These are phyloP conservation scores for Apiospora marii DNA, from an alignment of 2,329 filamentous ascomycete species.

Conservation along the genomic window DNA sequence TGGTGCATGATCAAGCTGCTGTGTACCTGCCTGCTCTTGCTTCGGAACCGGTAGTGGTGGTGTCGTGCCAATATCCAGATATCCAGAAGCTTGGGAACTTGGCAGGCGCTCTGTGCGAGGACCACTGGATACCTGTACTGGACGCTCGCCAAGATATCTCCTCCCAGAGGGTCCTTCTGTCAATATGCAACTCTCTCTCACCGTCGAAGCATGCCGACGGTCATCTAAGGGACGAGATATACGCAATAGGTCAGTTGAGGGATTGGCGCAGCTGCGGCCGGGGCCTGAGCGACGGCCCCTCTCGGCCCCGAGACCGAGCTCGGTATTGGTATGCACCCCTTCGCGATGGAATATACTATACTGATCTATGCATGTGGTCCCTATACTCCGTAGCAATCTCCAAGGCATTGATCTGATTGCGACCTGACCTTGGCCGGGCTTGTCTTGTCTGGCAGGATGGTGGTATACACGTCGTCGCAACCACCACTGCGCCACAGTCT, in stretches of 20 bases:
- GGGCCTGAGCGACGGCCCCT: neutral
- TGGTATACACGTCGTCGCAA: neutral
- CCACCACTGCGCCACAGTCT: neutral
- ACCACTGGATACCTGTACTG: neutral
- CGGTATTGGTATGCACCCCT: neutral
- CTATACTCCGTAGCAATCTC: slow-evolving; percentile 12
- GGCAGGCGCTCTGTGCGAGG: neutral
- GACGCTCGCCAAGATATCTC: neutral
- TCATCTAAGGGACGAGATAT: neutral
- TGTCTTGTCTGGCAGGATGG: neutral
- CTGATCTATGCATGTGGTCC: neutral
- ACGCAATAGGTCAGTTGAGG: neutral
- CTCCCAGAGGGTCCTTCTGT: neutral
- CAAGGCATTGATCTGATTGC: neutral
- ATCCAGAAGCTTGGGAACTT: slow-evolving; percentile 7
- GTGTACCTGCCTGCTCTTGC: neutral
- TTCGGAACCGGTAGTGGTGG: neutral
- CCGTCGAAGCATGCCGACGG: neutral
- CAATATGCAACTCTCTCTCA: neutral
- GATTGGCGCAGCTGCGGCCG: neutral
- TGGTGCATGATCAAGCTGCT: neutral
- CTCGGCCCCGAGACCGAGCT: slow-evolving; percentile 5
- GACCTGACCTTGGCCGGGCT: neutral
- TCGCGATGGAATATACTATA: neutral
- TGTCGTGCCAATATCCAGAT: neutral